These are phyloP conservation scores for Alternaria longipes DNA, from an alignment of 2,329 filamentous ascomycete species.

Conservation along the genomic window DNA sequence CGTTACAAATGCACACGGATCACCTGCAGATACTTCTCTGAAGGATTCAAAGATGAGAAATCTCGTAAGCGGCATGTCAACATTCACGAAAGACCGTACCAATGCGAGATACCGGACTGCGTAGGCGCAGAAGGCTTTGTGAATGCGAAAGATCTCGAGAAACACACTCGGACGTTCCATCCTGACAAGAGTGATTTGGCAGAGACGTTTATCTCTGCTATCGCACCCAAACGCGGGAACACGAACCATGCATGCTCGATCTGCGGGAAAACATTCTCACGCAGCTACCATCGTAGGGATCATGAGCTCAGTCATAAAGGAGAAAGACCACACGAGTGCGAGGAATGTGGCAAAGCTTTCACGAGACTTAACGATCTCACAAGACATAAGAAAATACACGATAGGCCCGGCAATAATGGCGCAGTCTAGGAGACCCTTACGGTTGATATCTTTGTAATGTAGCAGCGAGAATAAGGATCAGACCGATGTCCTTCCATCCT, in stretches of 20 bases:
- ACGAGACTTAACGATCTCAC: conserved; percentile 34
- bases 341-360: conserved; percentile 41
- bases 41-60: too few relatives aligned
- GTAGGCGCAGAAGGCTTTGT: conserved; percentile 52
- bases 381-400: conserved; percentile 39
- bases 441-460: too few relatives aligned
- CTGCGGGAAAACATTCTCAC: conserved; percentile 53
- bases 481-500: too few relatives aligned
- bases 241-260: conserved; percentile 43
- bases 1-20: too few relatives aligned
- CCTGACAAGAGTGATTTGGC: conserved; percentile 37
- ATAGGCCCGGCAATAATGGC: conserved; percentile 10
- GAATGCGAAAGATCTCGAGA: conserved; percentile 51
- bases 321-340: conserved; percentile 25
- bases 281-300: conserved; percentile 47
- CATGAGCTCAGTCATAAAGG: conserved; percentile 54
- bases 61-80: too few relatives aligned
- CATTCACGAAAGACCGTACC: conserved; percentile 43
- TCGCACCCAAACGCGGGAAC: conserved; percentile 20
- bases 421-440: too few relatives aligned
- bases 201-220: conserved; percentile 27
- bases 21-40: too few relatives aligned
- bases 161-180: conserved; percentile 29
- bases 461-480: too few relatives aligned
- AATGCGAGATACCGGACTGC: conserved; percentile 51